These are phyloP conservation scores for Tripidium arundinaceum DNA, from an alignment of 202 grass and related monocot genomes.

Conservation along the genomic window DNA sequence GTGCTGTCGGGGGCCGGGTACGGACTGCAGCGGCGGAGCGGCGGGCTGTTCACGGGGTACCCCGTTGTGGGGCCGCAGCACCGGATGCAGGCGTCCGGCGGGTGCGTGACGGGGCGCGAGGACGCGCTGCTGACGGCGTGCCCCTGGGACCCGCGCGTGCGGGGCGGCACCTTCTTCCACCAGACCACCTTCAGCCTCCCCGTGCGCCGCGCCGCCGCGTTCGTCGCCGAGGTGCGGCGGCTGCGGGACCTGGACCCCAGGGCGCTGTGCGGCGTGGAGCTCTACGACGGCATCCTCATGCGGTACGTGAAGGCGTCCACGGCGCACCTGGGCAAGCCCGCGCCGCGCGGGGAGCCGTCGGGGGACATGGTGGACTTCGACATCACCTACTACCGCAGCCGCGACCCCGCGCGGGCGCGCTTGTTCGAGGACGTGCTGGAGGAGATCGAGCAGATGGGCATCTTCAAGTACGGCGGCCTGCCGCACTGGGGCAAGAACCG, in stretches of 20 bases:
- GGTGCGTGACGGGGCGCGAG: slow-evolving; percentile 35
- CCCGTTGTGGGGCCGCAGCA: slow-evolving; percentile 66
- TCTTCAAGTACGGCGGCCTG: slow-evolving; percentile 70
- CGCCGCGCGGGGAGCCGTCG: background rate
- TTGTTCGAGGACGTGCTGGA: slow-evolving; percentile 59
- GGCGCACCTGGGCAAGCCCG: slow-evolving; percentile 58
- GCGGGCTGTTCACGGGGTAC: slow-evolving; percentile 60
- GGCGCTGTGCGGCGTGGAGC: slow-evolving; percentile 41
- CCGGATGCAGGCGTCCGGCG: slow-evolving; percentile 62
- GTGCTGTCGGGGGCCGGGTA: slow-evolving; percentile 31
- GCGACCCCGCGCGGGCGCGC: slow-evolving; percentile 23
- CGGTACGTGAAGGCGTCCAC: slow-evolving; percentile 61
- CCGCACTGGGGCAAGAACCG: slow-evolving; percentile 93
- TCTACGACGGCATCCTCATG: slow-evolving; percentile 64
- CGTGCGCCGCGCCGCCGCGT: slow-evolving; percentile 34
- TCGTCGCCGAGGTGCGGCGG: slow-evolving; percentile 47
- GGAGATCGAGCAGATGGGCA: slow-evolving; percentile 88
- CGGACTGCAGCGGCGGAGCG: slow-evolving; percentile 32
- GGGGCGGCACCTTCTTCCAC: slow-evolving; percentile 51
- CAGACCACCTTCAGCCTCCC: slow-evolving; percentile 62
- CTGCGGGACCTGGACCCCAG: slow-evolving; percentile 52
- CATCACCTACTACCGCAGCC: slow-evolving; percentile 77
- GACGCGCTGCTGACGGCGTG: slow-evolving; percentile 61
- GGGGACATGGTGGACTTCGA: slow-evolving; percentile 67
- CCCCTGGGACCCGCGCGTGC: slow-evolving; percentile 63